A percentile compares a stretch with the other conserved stretches of the same genome.
phyloP scores from a whole-genome alignment of 352 stramenopile genomes.

The Phytophthora chlamydospora region DNA sequence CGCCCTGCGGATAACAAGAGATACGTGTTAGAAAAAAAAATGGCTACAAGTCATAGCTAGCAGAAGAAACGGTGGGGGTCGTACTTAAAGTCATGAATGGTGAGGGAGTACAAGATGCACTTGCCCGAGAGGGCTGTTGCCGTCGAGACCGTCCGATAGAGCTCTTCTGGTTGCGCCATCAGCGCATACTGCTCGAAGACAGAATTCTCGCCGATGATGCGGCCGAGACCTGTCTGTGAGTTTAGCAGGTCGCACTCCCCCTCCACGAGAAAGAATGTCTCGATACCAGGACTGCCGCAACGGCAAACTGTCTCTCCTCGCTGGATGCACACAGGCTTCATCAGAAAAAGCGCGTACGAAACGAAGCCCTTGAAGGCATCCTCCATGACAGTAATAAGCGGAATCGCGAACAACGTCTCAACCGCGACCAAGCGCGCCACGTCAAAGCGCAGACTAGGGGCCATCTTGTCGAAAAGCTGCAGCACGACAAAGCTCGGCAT shows the following conservation, averaged over 20 bases:
- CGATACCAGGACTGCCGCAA: conserved; percentile 64
- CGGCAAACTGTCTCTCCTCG: conserved; percentile 79
- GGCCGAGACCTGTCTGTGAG: conserved; percentile 56
- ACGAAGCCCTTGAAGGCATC: conserved; percentile 90
- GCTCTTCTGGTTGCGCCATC: conserved; percentile 67
- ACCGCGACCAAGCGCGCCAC: conserved; percentile 76
- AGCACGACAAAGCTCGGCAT: background rate
- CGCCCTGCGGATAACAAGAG: conserved; percentile 30
- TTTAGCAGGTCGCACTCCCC: conserved; percentile 85
- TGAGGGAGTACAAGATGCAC: conserved; percentile 83
- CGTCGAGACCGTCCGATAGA: conserved; percentile 79
- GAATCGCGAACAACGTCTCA: conserved; percentile 81
- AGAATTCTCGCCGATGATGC: conserved; percentile 70
- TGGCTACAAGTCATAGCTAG: too few relatives aligned
- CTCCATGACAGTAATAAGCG: conserved; percentile 87
- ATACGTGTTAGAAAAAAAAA: background rate
- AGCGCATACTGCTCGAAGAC: conserved; percentile 88
- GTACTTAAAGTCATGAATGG: conserved; percentile 79
- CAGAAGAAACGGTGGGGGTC: conserved; percentile 1
- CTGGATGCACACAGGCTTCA: conserved; percentile 78
- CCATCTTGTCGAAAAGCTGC: conserved; percentile 85
- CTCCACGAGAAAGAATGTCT: conserved; percentile 89
- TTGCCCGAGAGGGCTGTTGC: conserved; percentile 72
- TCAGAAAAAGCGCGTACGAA: conserved; percentile 84
- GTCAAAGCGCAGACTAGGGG: conserved; percentile 82